Percentiles rank a stretch among this genome's conserved stretches.
phyloP scores from a whole-genome alignment of 768 basidiomycete species.

The Leccinum rimulosum region DNA sequence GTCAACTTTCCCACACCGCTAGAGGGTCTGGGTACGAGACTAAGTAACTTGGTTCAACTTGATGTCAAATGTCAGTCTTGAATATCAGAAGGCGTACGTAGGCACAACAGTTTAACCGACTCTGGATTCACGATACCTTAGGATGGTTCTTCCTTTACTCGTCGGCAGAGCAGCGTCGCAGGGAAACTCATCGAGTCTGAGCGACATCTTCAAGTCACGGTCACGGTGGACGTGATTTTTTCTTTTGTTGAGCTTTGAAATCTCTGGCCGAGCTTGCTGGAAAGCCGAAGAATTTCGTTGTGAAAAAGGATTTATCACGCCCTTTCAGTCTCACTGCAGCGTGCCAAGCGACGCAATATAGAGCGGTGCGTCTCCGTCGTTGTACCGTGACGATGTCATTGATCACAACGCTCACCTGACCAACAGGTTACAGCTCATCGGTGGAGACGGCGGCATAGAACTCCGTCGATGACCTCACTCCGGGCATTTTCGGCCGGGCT shows the following conservation, averaged over 20 bases:
- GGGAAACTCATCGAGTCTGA: conserved; percentile 99
- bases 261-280: conserved; percentile 72
- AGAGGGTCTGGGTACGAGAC: too few species aligned
- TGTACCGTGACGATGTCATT: conserved; percentile 19
- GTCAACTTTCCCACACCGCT: too few species aligned
- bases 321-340: conserved; percentile 90
- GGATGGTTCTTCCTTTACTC: conserved; percentile 99
- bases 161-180: conserved; percentile 82
- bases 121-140: conserved; percentile 34
- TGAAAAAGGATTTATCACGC: conserved; percentile 73
- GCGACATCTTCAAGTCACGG: conserved; percentile 40
- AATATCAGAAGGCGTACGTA: conserved; percentile 98
- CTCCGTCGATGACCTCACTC: conserved; percentile 93
- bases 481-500: conserved; percentile 92
- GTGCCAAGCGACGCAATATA: conserved; percentile 99
- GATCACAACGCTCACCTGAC: conserved; percentile 10
- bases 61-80: conserved; percentile 80
- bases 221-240: too few species aligned
- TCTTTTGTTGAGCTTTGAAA: conserved; percentile 91
- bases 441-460: conserved; percentile 81
- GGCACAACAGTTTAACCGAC: conserved; percentile 13
- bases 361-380: conserved; percentile 61
- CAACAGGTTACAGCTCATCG: conserved; percentile 82
- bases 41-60: too few species aligned
- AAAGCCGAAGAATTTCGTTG: conserved; percentile 83